Percentiles rank a stretch among this genome's conserved stretches.
phyloP scores from a whole-genome alignment of 192 early-diverging fungal species.

The Coemansia sp. region DNA sequence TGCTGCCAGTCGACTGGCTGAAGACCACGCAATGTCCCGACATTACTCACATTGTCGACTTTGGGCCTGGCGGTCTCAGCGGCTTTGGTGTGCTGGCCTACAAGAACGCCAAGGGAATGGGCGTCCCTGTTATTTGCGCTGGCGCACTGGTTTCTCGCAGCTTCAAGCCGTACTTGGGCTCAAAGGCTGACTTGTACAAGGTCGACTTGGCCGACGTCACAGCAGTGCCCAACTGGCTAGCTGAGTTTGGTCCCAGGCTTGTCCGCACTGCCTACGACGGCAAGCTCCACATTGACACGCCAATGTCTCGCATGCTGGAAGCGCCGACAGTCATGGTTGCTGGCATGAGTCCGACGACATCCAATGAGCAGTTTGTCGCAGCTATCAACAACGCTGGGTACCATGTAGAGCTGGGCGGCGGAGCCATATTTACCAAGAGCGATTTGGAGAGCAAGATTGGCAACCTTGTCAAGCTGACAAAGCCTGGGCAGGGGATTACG shows the following conservation, averaged over 20 bases:
- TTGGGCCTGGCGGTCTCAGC: slow-evolving; percentile 82
- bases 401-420: slow-evolving; percentile 90
- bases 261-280: slow-evolving; percentile 56
- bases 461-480: slow-evolving; percentile 66
- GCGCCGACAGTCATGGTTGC: slow-evolving; percentile 93
- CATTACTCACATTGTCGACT: slow-evolving; percentile 89
- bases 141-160: slow-evolving; percentile 10
- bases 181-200: slow-evolving; percentile 74
- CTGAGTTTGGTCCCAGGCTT: slow-evolving; percentile 77
- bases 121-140: slow-evolving; percentile 56
- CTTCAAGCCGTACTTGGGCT: slow-evolving; percentile 58
- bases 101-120: slow-evolving; percentile 85
- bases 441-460: slow-evolving; percentile 68
- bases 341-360: slow-evolving; percentile 90
- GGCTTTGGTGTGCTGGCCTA: slow-evolving; percentile 83
- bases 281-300: slow-evolving; percentile 82
- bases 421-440: slow-evolving; percentile 79
- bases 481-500: slow-evolving; percentile 83
- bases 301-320: slow-evolving; percentile 77
- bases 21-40: slow-evolving; percentile 50
- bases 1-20: slow-evolving; percentile 63
- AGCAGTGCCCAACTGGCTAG: slow-evolving; percentile 81
- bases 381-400: slow-evolving; percentile 88
- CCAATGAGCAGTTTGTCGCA: slow-evolving; percentile 72
- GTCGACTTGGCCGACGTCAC: slow-evolving; percentile 59